Evolutionary conservation across 1,284 basidiomycete genomes (phyloP), one percentile per base, ranked within the genome.

Genomic region (Singerocomus inundabilis): DNA sequence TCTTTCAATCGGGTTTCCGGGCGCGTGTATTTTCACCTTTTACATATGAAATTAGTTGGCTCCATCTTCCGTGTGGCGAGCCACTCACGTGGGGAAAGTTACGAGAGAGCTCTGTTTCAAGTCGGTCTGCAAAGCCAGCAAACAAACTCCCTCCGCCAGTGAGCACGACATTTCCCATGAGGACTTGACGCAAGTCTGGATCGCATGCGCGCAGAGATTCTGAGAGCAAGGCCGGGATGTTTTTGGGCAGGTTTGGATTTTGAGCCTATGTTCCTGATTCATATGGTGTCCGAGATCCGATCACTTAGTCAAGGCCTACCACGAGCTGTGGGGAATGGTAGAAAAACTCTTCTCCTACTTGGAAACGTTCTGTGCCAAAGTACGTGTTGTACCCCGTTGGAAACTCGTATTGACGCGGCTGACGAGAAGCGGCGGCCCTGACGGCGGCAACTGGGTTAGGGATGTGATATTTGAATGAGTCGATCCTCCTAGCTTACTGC

Each of bases 161-260:
- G 40, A 98, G 81, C 37, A 99, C 94, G 47, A 99, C 87, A 66
- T 99, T 98, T 61, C 87, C 82, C 62, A 96, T 81, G 16, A 99
- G 82, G 11, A 91, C 85, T 45, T 93, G 86, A 21, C 95, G 88
- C 44, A 97, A 76, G 66, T 99, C 97, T 3, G 91, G 86, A 61
- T 99, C 97, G 68, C 91, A 93, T 15, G 88, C 79, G 57, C 84
- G 80, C 54, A 99, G 78, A 0, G 92, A 85, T 53, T 90, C 84
- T 50, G 82, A 80, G 39, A 97, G 87, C 28, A 98, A 76, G 16
- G 82, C 74, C 3, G 91, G 84, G 30, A 97, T 78, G 15, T 85
- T 83, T 74, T 85, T 85, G 37, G 89, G 82, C 52, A 90, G 71
- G 67, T 81, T 78, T 54, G 82, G 74, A 64, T 86, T 88, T 46